A percentile compares a stretch with the other conserved stretches of the same genome.
These are phyloP conservation scores for Polygonum aviculare DNA, from an alignment of 148 eudicot genomes.

Conservation along the genomic window DNA sequence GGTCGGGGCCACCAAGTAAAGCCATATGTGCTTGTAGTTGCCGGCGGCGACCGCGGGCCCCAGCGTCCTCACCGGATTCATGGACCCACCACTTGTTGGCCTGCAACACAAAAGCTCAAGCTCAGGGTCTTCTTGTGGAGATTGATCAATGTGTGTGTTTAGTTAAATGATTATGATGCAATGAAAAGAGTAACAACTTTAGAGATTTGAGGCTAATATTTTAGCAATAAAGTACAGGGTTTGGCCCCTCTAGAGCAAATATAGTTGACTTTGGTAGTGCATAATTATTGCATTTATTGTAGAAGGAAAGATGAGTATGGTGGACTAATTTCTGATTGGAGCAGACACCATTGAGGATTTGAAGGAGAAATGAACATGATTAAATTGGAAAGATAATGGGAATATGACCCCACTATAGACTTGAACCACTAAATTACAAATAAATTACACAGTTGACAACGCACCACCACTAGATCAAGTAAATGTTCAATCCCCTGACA, in stretches of 20 bases:
- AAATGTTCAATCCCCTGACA: not conserved
- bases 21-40: slow-evolving; percentile 69
- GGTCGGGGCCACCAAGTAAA: slow-evolving; percentile 82
- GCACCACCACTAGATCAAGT: not conserved
- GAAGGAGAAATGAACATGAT: not conserved
- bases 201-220: not conserved
- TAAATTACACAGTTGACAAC: not conserved
- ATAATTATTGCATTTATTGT: slow-evolving; percentile 1
- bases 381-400: not conserved
- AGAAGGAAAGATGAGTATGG: not conserved
- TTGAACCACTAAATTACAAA: not conserved
- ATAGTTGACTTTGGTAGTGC: not conserved
- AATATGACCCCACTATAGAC: not conserved
- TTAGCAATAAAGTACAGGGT: not conserved
- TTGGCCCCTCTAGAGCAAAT: not conserved
- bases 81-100: slow-evolving; percentile 83
- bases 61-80: slow-evolving; percentile 91
- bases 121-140: not conserved
- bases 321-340: not conserved
- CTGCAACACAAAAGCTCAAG: slow-evolving; percentile 22
- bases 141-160: not conserved
- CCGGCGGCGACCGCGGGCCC: slow-evolving; percentile 98
- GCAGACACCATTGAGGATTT: not conserved
- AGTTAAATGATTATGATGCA: not conserved
- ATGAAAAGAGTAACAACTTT: not conserved